Percentiles rank a stretch among this genome's conserved stretches.
Conservation (phyloP, 2,329 filamentous ascomycete species). For the Monosporascus sp. region DNA sequence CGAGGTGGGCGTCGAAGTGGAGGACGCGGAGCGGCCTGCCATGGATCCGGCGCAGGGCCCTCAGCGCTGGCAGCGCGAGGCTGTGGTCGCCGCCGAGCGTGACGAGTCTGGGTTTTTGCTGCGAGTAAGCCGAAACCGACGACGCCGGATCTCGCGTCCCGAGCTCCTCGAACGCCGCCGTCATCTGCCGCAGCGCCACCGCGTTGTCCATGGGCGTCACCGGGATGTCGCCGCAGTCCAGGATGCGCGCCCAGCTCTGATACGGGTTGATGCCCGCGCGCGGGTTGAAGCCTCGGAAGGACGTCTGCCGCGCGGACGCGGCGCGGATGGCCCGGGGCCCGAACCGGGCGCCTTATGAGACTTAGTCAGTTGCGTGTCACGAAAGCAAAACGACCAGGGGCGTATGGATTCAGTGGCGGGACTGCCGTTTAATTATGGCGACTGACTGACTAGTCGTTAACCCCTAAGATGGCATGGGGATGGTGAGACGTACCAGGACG, state of each 20-base stretch:
- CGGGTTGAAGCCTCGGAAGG: constrained; percentile 76
- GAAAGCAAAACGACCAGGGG: no score
- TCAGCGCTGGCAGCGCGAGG: constrained; percentile 63
- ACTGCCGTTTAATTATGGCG: no score
- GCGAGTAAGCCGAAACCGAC: constrained; percentile 35
- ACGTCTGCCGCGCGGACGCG: constrained; percentile 75
- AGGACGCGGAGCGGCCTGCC: constrained; percentile 62
- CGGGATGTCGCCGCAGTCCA: constrained; percentile 90
- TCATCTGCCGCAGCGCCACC: constrained; percentile 79
- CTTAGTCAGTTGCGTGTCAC: not conserved
- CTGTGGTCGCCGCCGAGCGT: constrained; percentile 72
- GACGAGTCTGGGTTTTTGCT: constrained; percentile 39
- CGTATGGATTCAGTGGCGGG: no score
- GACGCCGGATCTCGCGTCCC: constrained; percentile 34
- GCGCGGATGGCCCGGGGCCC: constrained; percentile 83
- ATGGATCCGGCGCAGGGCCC: constrained; percentile 60
- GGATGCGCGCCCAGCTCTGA: constrained; percentile 67
- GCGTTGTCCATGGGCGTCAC: constrained; percentile 82
- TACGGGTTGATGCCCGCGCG: constrained; percentile 83
- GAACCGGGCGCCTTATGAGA: constrained; percentile 62
- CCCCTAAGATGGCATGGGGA: no score
- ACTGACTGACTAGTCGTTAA: no score
- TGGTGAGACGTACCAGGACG: constrained; percentile 49
- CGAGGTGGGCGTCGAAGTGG: constrained; percentile 75
- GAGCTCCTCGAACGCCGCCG: constrained; percentile 70